A percentile compares a stretch with the other conserved stretches of the same genome.
These are phyloP conservation scores for Pholiota microspora DNA, from an alignment of 768 basidiomycete genomes.

Conservation along the genomic window DNA sequence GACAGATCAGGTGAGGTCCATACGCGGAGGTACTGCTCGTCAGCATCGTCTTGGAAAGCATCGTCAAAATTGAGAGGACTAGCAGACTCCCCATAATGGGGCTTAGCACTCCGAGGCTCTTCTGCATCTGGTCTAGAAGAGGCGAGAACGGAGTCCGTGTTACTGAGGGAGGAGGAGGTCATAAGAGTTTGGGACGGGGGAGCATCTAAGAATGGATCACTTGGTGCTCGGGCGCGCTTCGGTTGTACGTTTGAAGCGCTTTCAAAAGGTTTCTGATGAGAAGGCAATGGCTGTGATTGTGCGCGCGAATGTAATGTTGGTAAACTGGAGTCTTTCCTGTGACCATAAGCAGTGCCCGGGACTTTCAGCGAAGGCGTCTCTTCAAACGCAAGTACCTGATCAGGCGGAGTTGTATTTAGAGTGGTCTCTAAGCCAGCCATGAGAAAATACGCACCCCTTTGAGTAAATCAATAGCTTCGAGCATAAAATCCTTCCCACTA, in stretches of 20 bases:
- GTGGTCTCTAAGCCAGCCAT: slow-evolving; percentile 10
- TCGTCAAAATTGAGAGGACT: slow-evolving; percentile 26
- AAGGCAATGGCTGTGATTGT: slow-evolving; percentile 53
- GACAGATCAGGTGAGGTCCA: slow-evolving; percentile 82
- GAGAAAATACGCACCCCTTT: slow-evolving; percentile 72
- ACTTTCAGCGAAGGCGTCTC: slow-evolving; percentile 49
- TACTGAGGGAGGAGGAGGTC: slow-evolving; percentile 49
- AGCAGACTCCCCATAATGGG: slow-evolving; percentile 34
- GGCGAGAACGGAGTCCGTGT: slow-evolving; percentile 28
- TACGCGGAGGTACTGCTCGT: slow-evolving; percentile 56
- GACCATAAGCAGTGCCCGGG: slow-evolving; percentile 28
- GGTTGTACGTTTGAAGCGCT: slow-evolving; percentile 43
- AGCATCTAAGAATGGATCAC: slow-evolving; percentile 79
- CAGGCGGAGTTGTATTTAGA: slow-evolving; percentile 13
- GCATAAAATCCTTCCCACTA: slow-evolving; percentile 94
- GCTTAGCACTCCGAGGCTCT: slow-evolving; percentile 36
- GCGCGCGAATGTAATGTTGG: slow-evolving; percentile 49
- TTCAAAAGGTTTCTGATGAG: slow-evolving; percentile 38
- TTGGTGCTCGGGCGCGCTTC: slow-evolving; percentile 71
- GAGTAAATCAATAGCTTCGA: slow-evolving; percentile 84
- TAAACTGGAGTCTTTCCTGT: slow-evolving; percentile 35
- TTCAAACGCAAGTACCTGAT: slow-evolving; percentile 64
- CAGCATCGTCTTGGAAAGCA: slow-evolving; percentile 24
- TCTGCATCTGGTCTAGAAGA: slow-evolving; percentile 28
- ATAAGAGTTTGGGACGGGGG: slow-evolving; percentile 56